phyloP scores from a whole-genome alignment of 129 eudicot species.

The Chrysanthemum makinoi region DNA sequence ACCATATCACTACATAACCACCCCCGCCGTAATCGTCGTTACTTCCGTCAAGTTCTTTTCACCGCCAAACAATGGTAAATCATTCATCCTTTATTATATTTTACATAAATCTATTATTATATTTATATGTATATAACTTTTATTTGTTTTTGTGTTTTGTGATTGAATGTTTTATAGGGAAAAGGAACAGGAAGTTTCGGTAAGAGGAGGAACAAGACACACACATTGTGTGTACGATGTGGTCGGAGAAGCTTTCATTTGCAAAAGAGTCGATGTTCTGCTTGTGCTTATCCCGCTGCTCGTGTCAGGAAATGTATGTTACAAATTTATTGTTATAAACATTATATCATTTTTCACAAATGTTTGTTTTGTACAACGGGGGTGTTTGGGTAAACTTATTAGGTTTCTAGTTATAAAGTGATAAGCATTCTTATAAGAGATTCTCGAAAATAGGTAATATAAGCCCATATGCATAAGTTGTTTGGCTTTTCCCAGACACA shows the following conservation, averaged over 20 bases:
- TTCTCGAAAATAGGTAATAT: too few relatives aligned
- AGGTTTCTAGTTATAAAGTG: too few relatives aligned
- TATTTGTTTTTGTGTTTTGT: background rate
- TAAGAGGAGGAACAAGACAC: slow-evolving; percentile 75
- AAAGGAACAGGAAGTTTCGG: slow-evolving; percentile 78
- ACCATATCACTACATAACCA: slow-evolving; percentile 1
- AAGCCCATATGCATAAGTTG: too few relatives aligned
- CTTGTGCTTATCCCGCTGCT: slow-evolving; percentile 74
- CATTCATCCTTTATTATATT: background rate
- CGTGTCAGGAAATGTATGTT: slow-evolving; percentile 56
- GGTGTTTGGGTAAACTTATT: background rate
- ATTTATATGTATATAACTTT: background rate
- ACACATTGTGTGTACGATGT: slow-evolving; percentile 72
- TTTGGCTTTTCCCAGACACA: too few relatives aligned
- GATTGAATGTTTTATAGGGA: slow-evolving; percentile 32
- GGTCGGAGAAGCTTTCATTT: slow-evolving; percentile 80
- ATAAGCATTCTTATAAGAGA: too few relatives aligned
- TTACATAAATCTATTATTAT: background rate
- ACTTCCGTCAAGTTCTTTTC: slow-evolving; percentile 26
- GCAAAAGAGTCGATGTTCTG: slow-evolving; percentile 70
- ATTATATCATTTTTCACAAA: background rate
- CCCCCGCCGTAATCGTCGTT: slow-evolving; percentile 21
- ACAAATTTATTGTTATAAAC: too few relatives aligned
- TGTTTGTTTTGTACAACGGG: background rate
- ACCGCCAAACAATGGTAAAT: slow-evolving; percentile 42